phyloP scores from a whole-genome alignment of 169 alveolate species.

The Eimeria nieschulzi region DNA sequence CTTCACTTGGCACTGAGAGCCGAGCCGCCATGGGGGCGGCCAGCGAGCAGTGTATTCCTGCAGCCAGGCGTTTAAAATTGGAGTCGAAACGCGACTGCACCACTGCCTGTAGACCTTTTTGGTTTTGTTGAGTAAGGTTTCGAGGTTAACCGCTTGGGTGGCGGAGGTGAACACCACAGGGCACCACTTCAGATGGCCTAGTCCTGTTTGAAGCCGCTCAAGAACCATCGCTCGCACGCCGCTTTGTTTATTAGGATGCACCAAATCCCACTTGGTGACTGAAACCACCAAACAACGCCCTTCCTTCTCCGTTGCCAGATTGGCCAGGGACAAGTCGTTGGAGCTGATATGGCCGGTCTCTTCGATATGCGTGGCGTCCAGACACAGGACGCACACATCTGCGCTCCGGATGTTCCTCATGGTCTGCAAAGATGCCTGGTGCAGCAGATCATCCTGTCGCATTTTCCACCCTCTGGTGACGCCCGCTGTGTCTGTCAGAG shows the following conservation, averaged over 20 bases:
- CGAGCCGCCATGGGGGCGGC: slow-evolving; percentile 90
- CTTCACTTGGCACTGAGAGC: slow-evolving; percentile 83
- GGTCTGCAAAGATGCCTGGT: slow-evolving; percentile 72
- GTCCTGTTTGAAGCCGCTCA: slow-evolving; percentile 72
- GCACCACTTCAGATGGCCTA: slow-evolving; percentile 75
- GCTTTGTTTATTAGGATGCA: slow-evolving; percentile 28
- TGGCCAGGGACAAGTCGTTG: slow-evolving; percentile 75
- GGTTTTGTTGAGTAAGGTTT: slow-evolving; percentile 69
- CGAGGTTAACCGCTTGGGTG: slow-evolving; percentile 69
- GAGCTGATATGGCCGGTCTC: slow-evolving; percentile 68
- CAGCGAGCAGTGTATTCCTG: slow-evolving; percentile 68
- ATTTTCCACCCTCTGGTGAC: slow-evolving; percentile 77
- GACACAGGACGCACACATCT: slow-evolving; percentile 75
- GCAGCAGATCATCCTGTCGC: slow-evolving; percentile 72
- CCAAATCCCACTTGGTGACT: slow-evolving; percentile 79
- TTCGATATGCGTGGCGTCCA: slow-evolving; percentile 64
- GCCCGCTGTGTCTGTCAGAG: slow-evolving; percentile 89
- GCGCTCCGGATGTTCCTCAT: slow-evolving; percentile 70
- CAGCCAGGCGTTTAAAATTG: slow-evolving; percentile 75
- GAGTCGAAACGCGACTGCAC: slow-evolving; percentile 77
- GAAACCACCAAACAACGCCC: slow-evolving; percentile 75
- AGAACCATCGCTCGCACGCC: slow-evolving; percentile 55
- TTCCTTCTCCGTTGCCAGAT: slow-evolving; percentile 74
- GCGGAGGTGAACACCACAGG: slow-evolving; percentile 78
- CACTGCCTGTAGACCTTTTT: slow-evolving; percentile 67